Conservation (phyloP, 148 eudicot species). For the Spergularia marina region DNA sequence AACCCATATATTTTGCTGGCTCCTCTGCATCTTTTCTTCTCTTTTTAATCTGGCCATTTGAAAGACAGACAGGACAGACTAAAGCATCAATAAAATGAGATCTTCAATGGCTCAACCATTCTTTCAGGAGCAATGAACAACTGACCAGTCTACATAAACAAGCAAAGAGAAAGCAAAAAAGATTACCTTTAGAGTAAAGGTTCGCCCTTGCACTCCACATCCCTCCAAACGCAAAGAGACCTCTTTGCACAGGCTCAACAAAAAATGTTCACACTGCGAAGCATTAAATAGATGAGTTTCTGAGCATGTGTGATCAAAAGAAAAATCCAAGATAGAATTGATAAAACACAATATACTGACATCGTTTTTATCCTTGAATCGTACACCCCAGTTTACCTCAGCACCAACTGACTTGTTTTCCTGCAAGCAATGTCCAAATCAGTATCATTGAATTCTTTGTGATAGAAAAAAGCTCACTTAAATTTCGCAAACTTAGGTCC, state of each 20-base stretch:
- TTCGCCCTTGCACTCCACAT: constrained; percentile 76
- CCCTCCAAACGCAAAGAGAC: constrained; percentile 84
- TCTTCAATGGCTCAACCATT: not conserved
- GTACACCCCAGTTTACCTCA: constrained; percentile 99
- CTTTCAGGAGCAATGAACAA: not conserved
- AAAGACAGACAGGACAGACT: constrained; percentile 7
- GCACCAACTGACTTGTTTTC: constrained; percentile 95
- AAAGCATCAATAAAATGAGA: not conserved
- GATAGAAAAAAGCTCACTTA: not conserved
- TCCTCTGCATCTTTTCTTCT: constrained; percentile 77
- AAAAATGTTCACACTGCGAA: constrained; percentile 63
- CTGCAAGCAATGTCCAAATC: constrained; percentile 36
- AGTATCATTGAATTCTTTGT: constrained; percentile 1
- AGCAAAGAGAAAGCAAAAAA: not conserved
- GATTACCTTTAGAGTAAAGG: constrained; percentile 71
- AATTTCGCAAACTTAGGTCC: not conserved
- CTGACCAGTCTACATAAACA: not conserved
- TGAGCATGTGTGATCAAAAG: constrained; percentile 11
- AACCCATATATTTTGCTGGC: constrained; percentile 92
- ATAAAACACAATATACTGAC: constrained; percentile 37
- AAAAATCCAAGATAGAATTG: not conserved
- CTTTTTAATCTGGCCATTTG: constrained; percentile 64
- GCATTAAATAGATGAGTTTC: constrained; percentile 9
- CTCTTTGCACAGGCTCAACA: constrained; percentile 76
- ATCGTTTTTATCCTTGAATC: constrained; percentile 71